Evolutionary conservation across 108 stramenopile species (phyloP), one percentile per base, ranked within the genome.

Genomic region (Parietichytrium sp.): DNA sequence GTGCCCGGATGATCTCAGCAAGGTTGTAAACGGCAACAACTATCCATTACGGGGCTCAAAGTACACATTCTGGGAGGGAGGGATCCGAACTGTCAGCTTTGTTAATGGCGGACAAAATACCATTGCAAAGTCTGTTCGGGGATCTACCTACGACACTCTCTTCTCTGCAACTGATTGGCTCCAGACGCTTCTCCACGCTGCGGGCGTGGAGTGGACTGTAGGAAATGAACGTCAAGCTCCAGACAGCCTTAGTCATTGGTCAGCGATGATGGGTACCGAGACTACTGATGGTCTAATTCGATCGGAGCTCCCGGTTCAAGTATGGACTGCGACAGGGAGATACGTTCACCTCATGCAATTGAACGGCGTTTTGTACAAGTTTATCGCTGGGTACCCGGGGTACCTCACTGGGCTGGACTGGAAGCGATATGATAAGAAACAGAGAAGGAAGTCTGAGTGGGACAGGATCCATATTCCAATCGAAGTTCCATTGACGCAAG

Each of bases 1-100:
- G 10, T 72, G 61, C 3, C 61, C 61, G n/a, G 13, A 10, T 33
- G 23, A 12, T 16, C 45, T 45, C 61, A 2, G 0, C 7, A 25
- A 81, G 12, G 23, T 47, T 8, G 23, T 15, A 16, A 29, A 18
- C 27, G 81, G 54, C 20, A 47, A 36, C 53, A 91, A 91, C 51
- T 82, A 86, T 78, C 88, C 85, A 3, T 81, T 85, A 27, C 81
- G 91, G 1, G 91, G 91, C 47, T 86, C 84, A 4, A 91, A 91
- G 52, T 87, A 81, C 80, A 84, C 85, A 20, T 42, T 89, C 3
- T 91, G 83, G 85, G 91, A 91, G 52, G 91, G 89, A 16, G 91
- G 91, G 18, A 8, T 79, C 31, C 72, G 78, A 47, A 72, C 27
- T 29, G 8, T n/a, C 25, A 48, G 47, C 38, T 79, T 83, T 7